phyloP scores from a whole-genome alignment of 2,329 filamentous ascomycete genomes.

The Eutypa lata region DNA sequence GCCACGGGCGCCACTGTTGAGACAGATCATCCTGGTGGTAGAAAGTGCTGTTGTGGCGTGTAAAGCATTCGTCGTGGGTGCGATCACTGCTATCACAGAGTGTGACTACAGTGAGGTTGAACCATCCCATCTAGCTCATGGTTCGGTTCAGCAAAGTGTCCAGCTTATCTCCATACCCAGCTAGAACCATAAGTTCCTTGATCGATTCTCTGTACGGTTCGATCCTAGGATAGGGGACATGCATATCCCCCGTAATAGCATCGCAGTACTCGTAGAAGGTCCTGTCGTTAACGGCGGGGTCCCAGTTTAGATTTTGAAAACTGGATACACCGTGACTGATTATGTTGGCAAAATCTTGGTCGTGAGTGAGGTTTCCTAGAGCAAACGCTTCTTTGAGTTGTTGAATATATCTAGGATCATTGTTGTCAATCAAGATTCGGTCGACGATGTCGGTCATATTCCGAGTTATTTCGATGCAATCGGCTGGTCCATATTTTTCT shows the following conservation, averaged over 20 bases:
- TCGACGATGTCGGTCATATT: constrained; percentile 51
- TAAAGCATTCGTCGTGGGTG: constrained; percentile 36
- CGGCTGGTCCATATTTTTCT: constrained; percentile 46
- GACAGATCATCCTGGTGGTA: constrained; percentile 33
- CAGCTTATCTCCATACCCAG: constrained; percentile 37
- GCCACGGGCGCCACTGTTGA: constrained; percentile 45
- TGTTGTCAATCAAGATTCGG: constrained; percentile 43
- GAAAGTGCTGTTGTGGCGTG: constrained; percentile 30
- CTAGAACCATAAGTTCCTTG: constrained; percentile 36
- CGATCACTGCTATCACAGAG: constrained; percentile 14
- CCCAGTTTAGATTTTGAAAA: constrained; percentile 52
- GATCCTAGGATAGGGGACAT: constrained; percentile 39
- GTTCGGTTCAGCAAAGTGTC: constrained; percentile 38
- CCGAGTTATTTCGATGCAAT: constrained; percentile 64
- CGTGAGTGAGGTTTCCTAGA: constrained; percentile 39
- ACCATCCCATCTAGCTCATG: constrained; percentile 52
- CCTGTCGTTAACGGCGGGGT: constrained; percentile 41
- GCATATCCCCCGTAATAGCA: constrained; percentile 40
- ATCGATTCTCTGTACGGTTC: constrained; percentile 32
- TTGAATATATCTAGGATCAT: constrained; percentile 38
- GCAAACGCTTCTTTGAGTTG: constrained; percentile 44
- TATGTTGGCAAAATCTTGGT: constrained; percentile 46
- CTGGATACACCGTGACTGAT: constrained; percentile 39
- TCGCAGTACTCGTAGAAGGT: constrained; percentile 46
- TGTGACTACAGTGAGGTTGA: constrained; percentile 27